phyloP scores from a whole-genome alignment of 805 yeast species.

The Cyberlindnera subsufficiens region DNA sequence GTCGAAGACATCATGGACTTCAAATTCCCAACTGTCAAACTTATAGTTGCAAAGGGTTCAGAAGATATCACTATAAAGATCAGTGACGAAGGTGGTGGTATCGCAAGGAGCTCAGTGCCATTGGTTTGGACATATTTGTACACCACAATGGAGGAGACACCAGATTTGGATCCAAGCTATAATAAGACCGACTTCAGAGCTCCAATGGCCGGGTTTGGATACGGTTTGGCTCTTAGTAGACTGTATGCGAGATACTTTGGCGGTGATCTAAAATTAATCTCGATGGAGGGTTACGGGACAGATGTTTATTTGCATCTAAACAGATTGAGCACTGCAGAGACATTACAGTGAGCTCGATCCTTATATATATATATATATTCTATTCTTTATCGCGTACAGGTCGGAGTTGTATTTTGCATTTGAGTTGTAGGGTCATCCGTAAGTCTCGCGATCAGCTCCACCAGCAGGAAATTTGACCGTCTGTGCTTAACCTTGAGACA shows the following conservation, averaged over 20 bases:
- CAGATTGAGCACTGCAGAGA: constrained; percentile 50
- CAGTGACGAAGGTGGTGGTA: constrained; percentile 93
- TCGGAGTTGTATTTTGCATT: neutral
- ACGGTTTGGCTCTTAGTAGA: constrained; percentile 82
- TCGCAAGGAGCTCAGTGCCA: constrained; percentile 77
- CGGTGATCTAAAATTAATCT: constrained; percentile 79
- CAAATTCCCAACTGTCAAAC: constrained; percentile 76
- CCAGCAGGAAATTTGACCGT: too few species aligned
- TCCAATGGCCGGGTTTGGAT: constrained; percentile 94
- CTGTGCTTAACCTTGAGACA: too few species aligned
- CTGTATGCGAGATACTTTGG: constrained; percentile 87
- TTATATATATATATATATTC: neutral
- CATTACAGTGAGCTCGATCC: constrained; percentile 12
- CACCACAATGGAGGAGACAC: constrained; percentile 76
- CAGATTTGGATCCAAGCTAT: constrained; percentile 36
- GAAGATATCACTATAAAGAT: constrained; percentile 89
- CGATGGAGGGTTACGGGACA: constrained; percentile 94
- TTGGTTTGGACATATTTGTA: constrained; percentile 88
- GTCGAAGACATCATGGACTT: constrained; percentile 47
- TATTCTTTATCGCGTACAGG: neutral
- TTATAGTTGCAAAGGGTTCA: constrained; percentile 81
- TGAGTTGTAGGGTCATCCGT: neutral
- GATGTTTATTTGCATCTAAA: constrained; percentile 86
- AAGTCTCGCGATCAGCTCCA: too few species aligned
- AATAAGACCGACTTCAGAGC: constrained; percentile 67